Conservation (phyloP, 192 early-diverging fungal species). For the Backusella tarrabulga region DNA sequence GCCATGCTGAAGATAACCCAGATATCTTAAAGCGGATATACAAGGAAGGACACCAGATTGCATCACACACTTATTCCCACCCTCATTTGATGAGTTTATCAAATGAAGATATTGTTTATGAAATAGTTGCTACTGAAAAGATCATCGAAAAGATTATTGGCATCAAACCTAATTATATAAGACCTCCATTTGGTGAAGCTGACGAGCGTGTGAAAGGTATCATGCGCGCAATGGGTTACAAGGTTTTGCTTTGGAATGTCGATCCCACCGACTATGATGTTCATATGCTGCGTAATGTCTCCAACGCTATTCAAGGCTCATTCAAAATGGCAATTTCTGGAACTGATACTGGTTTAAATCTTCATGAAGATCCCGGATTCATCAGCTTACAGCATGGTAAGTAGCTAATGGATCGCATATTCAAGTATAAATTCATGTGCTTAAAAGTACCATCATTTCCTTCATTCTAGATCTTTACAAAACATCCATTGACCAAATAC, state of each 20-base stretch:
- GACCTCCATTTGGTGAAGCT: conserved; percentile 60
- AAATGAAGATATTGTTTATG: conserved; percentile 37
- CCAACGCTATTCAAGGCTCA: conserved; percentile 7
- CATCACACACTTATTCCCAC: conserved; percentile 55
- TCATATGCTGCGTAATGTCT: conserved; percentile 16
- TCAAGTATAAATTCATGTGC: not conserved
- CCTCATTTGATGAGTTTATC: conserved; percentile 44
- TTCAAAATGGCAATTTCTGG: conserved; percentile 10
- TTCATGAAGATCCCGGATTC: conserved; percentile 32
- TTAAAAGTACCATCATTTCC: not conserved
- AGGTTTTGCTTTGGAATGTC: conserved; percentile 35
- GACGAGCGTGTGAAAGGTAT: conserved; percentile 61
- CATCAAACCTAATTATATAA: conserved; percentile 53
- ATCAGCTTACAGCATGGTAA: conserved; percentile 39
- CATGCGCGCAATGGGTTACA: conserved; percentile 35
- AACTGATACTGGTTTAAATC: conserved; percentile 24
- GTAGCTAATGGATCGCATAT: not conserved
- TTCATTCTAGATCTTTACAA: conserved; percentile 16
- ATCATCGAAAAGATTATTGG: conserved; percentile 51
- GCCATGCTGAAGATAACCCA: conserved; percentile 42
- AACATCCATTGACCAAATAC: conserved; percentile 14
- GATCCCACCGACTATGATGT: conserved; percentile 39
- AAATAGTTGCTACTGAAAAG: conserved; percentile 48
- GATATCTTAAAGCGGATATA: conserved; percentile 48
- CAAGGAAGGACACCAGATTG: conserved; percentile 60